Conservation (phyloP, 2,329 filamentous ascomycete genomes). For the Penicillium griseofulvum region DNA sequence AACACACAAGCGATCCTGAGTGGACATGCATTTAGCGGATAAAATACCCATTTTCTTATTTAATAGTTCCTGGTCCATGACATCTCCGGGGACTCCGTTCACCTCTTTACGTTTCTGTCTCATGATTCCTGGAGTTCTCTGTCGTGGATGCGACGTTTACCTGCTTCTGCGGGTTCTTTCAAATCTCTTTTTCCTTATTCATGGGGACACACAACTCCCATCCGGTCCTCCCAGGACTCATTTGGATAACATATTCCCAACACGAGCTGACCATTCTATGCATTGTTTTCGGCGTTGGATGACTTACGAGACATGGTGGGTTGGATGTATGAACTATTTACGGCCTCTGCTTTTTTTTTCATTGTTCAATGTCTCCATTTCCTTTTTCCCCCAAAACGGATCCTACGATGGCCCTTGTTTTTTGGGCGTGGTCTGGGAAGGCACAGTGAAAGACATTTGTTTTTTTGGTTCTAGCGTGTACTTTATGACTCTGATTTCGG, state of each 20-base stretch:
- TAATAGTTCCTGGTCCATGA: not conserved
- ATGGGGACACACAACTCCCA: not conserved
- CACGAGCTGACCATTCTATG: conserved; percentile 19
- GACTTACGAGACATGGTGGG: conserved; percentile 31
- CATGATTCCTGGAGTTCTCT: not conserved
- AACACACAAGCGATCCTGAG: conserved; percentile 43
- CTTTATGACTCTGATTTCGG: conserved; percentile 13
- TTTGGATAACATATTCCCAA: conserved; percentile 9
- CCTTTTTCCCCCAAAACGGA: conserved; percentile 11
- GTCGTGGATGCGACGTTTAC: not conserved
- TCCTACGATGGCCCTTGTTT: conserved; percentile 5
- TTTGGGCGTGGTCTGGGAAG: conserved; percentile 6
- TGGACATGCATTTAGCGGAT: conserved; percentile 39
- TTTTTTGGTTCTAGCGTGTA: conserved; percentile 22
- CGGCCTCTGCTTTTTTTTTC: conserved; percentile 22
- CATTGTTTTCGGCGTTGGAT: conserved; percentile 35
- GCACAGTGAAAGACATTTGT: conserved; percentile 19
- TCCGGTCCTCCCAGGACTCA: not conserved
- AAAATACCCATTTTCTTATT: conserved; percentile 4
- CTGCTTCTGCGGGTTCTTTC: not conserved
- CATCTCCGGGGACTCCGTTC: not conserved
- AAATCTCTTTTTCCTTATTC: conserved; percentile 1
- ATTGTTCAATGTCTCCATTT: conserved; percentile 12
- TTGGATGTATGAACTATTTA: conserved; percentile 35
- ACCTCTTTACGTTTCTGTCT: not conserved